Evolutionary conservation across 257 asterid species (phyloP), one percentile per base, ranked within the genome.

Genomic region (Solanum piurae): DNA sequence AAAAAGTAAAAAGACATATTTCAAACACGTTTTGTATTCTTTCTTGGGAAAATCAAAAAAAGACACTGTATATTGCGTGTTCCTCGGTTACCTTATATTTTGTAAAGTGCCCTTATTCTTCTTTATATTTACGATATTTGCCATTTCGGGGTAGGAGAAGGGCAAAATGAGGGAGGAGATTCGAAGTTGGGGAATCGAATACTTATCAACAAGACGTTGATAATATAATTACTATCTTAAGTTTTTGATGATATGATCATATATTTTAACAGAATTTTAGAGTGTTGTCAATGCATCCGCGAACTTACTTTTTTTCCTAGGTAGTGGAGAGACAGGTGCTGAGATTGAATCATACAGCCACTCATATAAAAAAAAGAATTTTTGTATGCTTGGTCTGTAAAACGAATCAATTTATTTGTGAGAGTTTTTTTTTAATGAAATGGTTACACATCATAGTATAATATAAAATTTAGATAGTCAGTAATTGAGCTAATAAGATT

Each of bases 361-460:
- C 4, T 52, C 62, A 52, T 52, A 52, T 52, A 0, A 13, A 14
- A 49, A 49, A 1, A 2, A n/a, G 0, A 2, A 5, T 5, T 2
- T 0, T 49, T 49, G 14, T 18, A 5, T 14, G 9, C 3, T 52
- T 18, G 23, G 1, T 52, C 58, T 14, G 18, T 18, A 5, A 52
- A 52, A 52, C 5, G 0, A 18, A 16, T 16, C 1, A 16, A 52
- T 16, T 16, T 52, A 18, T 7, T 16, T 7, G 0, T 16, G 3
- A 14, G 8, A 4, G 49, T 42, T 14, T 14, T 14, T 4, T 49
- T 14, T 14, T 12, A 0, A 52, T 52, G 10, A 52, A 18, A 52
- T 52, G 1, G 0, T 52, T 20, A 16, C 9, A 0, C 3, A 6
- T 0, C 0, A 0, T 6, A 55, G 1, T 6, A 18, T 1, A 0